phyloP scores from a whole-genome alignment of 257 asterid species.

The Salvia hispanica region DNA sequence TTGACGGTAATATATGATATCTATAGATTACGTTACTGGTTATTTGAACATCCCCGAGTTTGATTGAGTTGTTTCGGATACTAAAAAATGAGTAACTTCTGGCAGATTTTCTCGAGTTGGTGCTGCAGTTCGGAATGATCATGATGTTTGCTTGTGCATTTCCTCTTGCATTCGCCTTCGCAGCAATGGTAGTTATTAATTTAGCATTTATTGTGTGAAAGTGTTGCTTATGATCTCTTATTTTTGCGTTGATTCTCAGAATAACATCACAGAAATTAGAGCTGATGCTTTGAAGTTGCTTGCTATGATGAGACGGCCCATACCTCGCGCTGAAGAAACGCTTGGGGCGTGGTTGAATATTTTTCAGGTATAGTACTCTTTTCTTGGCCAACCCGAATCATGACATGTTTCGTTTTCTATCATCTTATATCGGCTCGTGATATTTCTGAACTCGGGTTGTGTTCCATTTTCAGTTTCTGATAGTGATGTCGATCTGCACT shows the following conservation, averaged over 20 bases:
- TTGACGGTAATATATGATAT: conserved; percentile 66
- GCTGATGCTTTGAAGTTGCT: conserved; percentile 90
- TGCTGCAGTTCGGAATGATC: conserved; percentile 91
- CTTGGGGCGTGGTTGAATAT: conserved; percentile 97
- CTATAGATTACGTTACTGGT: not conserved
- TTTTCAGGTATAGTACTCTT: conserved; percentile 61
- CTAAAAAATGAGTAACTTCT: conserved; percentile 9
- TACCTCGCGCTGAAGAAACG: conserved; percentile 82
- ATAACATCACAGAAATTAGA: conserved; percentile 86
- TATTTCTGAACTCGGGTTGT: not conserved
- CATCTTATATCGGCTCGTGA: conserved; percentile 9
- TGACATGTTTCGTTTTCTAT: conserved; percentile 2
- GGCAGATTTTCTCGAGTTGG: conserved; percentile 92
- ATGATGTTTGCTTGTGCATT: conserved; percentile 99
- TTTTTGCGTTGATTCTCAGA: conserved; percentile 45
- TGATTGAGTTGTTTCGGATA: not conserved
- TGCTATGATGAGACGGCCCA: conserved; percentile 83
- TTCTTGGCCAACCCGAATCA: not conserved
- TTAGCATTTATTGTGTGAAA: not conserved
- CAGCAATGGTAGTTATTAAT: conserved; percentile 64
- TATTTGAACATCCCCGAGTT: not conserved
- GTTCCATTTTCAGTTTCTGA: conserved; percentile 64
- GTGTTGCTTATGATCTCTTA: not conserved
- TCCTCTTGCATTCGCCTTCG: conserved; percentile 91
- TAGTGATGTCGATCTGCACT: conserved; percentile 87